Percentiles rank a stretch among this genome's conserved stretches.
phyloP scores from a whole-genome alignment of 345 rosid genomes.

The Corchorus olitorius region DNA sequence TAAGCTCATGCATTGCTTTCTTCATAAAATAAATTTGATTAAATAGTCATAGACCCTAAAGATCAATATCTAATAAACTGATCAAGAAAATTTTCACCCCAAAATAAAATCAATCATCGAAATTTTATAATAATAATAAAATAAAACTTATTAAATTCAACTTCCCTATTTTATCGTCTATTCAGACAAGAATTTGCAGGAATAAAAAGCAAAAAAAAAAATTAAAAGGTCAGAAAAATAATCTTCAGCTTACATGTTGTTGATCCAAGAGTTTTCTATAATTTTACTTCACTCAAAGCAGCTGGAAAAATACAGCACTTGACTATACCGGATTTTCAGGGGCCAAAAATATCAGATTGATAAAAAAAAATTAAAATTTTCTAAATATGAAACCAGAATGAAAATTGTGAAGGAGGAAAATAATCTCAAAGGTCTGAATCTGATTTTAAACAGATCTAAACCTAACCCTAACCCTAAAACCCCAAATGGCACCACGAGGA shows the following conservation, averaged over 20 bases:
- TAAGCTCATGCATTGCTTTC: slow-evolving; percentile 7
- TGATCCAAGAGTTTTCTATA: slow-evolving; percentile 37
- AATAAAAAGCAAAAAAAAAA: not conserved
- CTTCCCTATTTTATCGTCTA: not conserved
- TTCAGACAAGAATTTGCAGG: not conserved
- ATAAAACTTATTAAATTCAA: slow-evolving; percentile 1
- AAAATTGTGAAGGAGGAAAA: not conserved
- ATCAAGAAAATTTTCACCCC: not conserved
- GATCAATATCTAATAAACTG: not conserved
- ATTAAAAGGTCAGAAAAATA: not conserved
- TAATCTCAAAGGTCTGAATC: slow-evolving; percentile 9
- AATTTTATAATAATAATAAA: not conserved
- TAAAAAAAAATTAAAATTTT: not conserved
- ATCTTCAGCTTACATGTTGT: slow-evolving; percentile 37
- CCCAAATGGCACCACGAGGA: slow-evolving; percentile 22
- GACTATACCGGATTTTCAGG: slow-evolving; percentile 28
- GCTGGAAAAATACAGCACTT: slow-evolving; percentile 36
- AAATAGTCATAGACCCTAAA: slow-evolving; percentile 6
- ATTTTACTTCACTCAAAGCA: slow-evolving; percentile 35
- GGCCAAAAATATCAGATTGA: not conserved
- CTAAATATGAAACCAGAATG: not conserved
- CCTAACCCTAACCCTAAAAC: slow-evolving; percentile 32
- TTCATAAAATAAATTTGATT: not conserved
- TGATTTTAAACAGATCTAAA: slow-evolving; percentile 49
- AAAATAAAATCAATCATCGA: not conserved